These are phyloP conservation scores for Sporothrix phasma DNA, from an alignment of 2,329 filamentous ascomycete species.

Conservation along the genomic window DNA sequence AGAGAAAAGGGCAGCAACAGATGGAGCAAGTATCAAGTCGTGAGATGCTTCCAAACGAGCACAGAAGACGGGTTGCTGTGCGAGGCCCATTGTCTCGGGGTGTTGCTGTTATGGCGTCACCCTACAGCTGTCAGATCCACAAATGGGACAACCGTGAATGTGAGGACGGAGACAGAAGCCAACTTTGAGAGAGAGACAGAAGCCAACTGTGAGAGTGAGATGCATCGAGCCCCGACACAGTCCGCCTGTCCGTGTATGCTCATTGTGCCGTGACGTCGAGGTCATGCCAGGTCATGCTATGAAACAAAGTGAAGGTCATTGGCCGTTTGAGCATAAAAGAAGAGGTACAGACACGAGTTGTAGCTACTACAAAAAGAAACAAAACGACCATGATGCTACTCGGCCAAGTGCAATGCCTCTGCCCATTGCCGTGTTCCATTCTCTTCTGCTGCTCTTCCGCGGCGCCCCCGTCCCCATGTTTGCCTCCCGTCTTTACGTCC, in stretches of 20 bases:
- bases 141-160: neutral
- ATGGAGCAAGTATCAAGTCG: neutral
- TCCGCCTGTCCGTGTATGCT: neutral
- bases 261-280: neutral
- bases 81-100: neutral
- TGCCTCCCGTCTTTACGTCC: slow-evolving; percentile 24
- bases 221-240: neutral
- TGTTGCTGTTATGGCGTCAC: neutral
- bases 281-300: neutral
- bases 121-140: neutral
- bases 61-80: neutral
- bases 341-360: no score
- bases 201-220: no score
- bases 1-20: neutral
- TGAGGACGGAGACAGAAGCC: neutral
- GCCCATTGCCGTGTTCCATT: neutral
- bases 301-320: neutral
- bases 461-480: no score
- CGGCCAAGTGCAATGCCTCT: neutral
- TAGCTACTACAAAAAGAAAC: neutral
- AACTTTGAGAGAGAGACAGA: no score
- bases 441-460: no score
- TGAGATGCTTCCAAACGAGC: neutral
- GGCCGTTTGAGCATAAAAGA: neutral
- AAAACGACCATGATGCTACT: neutral